Base-by-base conservation (phyloP, 805 yeast genomes). In the Ogataea populi-albae region DNA sequence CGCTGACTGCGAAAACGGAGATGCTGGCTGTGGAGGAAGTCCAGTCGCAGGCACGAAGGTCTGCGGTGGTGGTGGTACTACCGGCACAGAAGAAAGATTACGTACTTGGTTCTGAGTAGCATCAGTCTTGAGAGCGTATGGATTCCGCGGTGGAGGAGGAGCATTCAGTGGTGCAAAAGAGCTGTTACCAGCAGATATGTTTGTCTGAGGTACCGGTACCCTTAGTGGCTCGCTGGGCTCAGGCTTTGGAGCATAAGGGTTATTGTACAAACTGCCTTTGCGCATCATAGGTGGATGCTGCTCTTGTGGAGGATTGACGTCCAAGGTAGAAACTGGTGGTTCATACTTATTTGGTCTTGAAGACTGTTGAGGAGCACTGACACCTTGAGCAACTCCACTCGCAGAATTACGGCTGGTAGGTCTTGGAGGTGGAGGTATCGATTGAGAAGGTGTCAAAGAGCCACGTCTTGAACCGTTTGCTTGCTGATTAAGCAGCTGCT, bases 211-310 rank as follows among this genome's bases (percentile, higher is more conserved):
- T 29, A 45, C 42, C 14, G 62, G 61, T 16, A 52, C 45, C 23
- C 44, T 47, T 15, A 50, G 43, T 6, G 59, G 59, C 21, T 46
- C 51, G 6, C 37, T 37, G 6, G 35, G 46, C 30, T 46, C 54
- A 4, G 53, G 50, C 23, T 55, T 55, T 34, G 70, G 67, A 30
- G 66, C 64, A 43, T 63, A 64, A 14, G 68, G 67, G 34, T 62
- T 60, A 23, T 41, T 25, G 30, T 38, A 47, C 2, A 48, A 43
- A 23, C 38, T 38, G 3, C 36, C 26, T 30, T 44, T 31, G 7
- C 45, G 35, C 17, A 35, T 32, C 17, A 41, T 19, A 11, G 45
- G 41, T 9, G 35, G 38, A 6, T 49, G 47, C 12, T 60, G 55
- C 14, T 49, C 50, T 16, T 33, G 56, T 49, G 43, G 49, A 42